Conservation (phyloP, 164 flowering plant species). For the Tetracentron sinense region DNA sequence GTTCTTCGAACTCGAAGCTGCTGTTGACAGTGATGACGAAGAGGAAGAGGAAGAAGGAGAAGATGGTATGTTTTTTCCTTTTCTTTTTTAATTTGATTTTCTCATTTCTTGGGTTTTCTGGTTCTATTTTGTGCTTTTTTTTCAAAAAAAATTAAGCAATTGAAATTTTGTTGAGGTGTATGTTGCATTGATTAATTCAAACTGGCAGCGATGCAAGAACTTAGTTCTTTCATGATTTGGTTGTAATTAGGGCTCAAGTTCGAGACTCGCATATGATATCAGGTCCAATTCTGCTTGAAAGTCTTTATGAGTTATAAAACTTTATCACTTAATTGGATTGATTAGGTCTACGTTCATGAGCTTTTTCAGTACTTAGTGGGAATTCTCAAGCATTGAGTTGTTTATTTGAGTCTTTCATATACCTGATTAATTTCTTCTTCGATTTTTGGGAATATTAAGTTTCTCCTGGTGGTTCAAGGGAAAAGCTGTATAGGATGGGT, state of each 20-base stretch:
- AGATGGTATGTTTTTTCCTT: slow-evolving; percentile 36
- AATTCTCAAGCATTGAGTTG: no score
- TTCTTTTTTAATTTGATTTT: not conserved
- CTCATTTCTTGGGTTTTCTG: not conserved
- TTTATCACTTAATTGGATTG: not conserved
- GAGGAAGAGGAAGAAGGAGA: slow-evolving; percentile 78
- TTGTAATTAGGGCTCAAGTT: no score
- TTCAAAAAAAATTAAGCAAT: no score
- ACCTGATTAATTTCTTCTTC: not conserved
- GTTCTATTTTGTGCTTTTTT: no score
- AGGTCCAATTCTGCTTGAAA: no score
- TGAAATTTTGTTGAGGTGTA: no score
- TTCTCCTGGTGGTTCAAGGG: not conserved
- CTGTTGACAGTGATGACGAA: slow-evolving; percentile 52
- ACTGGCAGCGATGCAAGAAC: no score
- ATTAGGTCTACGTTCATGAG: not conserved
- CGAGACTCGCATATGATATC: no score
- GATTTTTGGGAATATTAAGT: not conserved
- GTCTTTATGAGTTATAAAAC: no score
- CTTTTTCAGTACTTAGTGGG: no score
- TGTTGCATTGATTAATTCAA: no score
- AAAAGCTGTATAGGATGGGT: not conserved
- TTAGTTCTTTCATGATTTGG: no score
- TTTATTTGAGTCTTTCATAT: not conserved
- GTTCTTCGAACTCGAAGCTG: slow-evolving; percentile 53